Evolutionary conservation across 208 protist species (phyloP), one percentile per base, ranked within the genome.

Genomic region (Wallacemonas sp.): DNA sequence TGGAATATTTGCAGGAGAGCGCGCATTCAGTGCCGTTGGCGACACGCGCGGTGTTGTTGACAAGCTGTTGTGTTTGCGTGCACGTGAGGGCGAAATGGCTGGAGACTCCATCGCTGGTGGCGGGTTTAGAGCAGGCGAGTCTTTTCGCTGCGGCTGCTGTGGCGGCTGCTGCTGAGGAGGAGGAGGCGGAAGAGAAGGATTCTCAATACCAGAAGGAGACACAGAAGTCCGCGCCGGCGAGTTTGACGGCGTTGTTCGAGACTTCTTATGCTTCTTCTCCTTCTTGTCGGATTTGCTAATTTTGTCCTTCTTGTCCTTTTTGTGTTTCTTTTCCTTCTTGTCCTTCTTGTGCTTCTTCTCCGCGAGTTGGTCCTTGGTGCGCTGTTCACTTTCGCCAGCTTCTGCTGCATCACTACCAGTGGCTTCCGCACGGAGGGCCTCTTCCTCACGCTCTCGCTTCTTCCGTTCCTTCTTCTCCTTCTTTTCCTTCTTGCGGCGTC

Each of bases 281-380:
- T n/a, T n/a, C n/a, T n/a, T n/a, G n/a, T n/a, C n/a, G n/a, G n/a
- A n/a, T n/a, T n/a, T n/a, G n/a, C n/a, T n/a, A n/a, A n/a, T n/a
- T n/a, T n/a, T 33, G 26, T 55, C 24, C 47, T 55, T 55, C 26
- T 55, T 55, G 47, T 55, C 12, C 26, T 66, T 56, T 26, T 54
- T 47, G 14, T 64, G 31, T 49, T 60, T 68, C 33, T 59, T 30
- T 17, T 1, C 14, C 47, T 17, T 66, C 62, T 26, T 64, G 31
- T 22, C 24, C 38, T 28, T 6, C 36, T 41, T 51, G 6, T 6
- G 14, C 12, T 64, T 66, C 2, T 66, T 51, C 31, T 31, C n/a
- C 19, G 17, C n/a, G n/a, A n/a, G n/a, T n/a, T n/a, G n/a, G n/a
- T n/a, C n/a, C n/a, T n/a, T 51, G 19, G 36, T 14, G 14, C 9